Percentiles rank a stretch among this genome's conserved stretches.
These are phyloP conservation scores for Exserohilum turcica DNA, from an alignment of 2,329 filamentous ascomycete species.

Conservation along the genomic window DNA sequence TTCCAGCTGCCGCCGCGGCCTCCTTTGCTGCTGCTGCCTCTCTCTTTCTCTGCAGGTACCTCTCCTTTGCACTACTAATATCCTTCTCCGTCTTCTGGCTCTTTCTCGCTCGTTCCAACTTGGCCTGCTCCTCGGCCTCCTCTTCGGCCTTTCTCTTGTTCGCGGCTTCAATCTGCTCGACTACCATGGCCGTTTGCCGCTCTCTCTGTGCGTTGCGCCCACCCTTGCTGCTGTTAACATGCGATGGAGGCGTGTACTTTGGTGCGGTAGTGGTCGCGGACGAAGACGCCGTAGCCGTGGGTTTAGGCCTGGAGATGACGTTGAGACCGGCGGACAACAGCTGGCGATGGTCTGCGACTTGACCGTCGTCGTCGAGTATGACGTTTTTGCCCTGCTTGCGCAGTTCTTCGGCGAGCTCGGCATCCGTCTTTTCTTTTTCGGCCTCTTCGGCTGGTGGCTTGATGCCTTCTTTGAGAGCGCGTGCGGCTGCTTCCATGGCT, in stretches of 20 bases:
- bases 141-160: slow-evolving; percentile 73
- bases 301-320: slow-evolving; percentile 67
- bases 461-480: slow-evolving; percentile 44
- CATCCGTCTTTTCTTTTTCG: slow-evolving; percentile 54
- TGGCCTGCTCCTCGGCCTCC: slow-evolving; percentile 68
- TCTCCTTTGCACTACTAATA: slow-evolving; percentile 76
- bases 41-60: slow-evolving; percentile 77
- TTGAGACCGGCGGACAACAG: slow-evolving; percentile 78
- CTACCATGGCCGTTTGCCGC: slow-evolving; percentile 78
- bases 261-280: slow-evolving; percentile 11
- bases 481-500: slow-evolving; percentile 67
- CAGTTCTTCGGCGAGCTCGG: slow-evolving; percentile 69
- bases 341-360: slow-evolving; percentile 84
- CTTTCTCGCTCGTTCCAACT: slow-evolving; percentile 70
- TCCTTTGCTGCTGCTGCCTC: slow-evolving; percentile 77
- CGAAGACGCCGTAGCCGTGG: slow-evolving; percentile 35
- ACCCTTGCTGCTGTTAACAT: slow-evolving; percentile 31
- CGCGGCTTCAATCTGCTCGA: slow-evolving; percentile 74
- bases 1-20: slow-evolving; percentile 55
- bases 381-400: slow-evolving; percentile 68
- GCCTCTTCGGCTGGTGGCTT: slow-evolving; percentile 44
- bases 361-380: slow-evolving; percentile 78
- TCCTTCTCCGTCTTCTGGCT: slow-evolving; percentile 77
- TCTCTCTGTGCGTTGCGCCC: slow-evolving; percentile 71
- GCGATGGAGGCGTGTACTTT: slow-evolving; percentile 8